Evolutionary conservation across 257 asterid genomes (phyloP).

Genomic region (Scutellaria minor): DNA sequence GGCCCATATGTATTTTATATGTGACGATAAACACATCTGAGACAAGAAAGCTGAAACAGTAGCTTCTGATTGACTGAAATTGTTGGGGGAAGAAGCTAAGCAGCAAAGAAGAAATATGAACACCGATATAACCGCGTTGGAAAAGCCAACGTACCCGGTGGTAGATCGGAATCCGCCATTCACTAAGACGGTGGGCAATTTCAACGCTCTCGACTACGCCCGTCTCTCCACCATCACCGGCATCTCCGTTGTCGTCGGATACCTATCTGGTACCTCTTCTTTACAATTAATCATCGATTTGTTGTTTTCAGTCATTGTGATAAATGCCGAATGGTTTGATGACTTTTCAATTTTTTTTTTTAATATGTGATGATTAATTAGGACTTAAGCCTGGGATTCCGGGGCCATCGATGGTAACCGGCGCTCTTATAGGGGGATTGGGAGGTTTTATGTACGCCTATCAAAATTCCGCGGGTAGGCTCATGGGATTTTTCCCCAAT

Average conservation of each 20-base stretch:
- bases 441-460: slow-evolving; percentile 99
- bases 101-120: slow-evolving; percentile 52
- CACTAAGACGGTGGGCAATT: slow-evolving; percentile 80
- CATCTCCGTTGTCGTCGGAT: slow-evolving; percentile 90
- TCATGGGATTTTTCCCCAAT: slow-evolving; percentile 97
- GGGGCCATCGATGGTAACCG: slow-evolving; percentile 99
- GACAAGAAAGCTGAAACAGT: slow-evolving; percentile 6
- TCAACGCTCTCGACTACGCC: slow-evolving; percentile 87
- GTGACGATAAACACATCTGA: not conserved
- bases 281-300: not conserved
- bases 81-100: slow-evolving; percentile 16
- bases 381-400: slow-evolving; percentile 92
- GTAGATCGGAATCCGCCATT: slow-evolving; percentile 94
- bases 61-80: slow-evolving; percentile 17
- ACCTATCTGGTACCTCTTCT: slow-evolving; percentile 71
- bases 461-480: slow-evolving; percentile 96
- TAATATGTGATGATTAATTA: slow-evolving; percentile 24
- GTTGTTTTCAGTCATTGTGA: not conserved
- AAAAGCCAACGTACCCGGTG: slow-evolving; percentile 87
- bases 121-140: slow-evolving; percentile 87
- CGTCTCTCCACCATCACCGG: slow-evolving; percentile 91
- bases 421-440: slow-evolving; percentile 86
- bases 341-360: not conserved
- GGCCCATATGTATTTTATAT: not conserved
- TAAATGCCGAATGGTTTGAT: not conserved